Evolutionary conservation across 257 asterid genomes (phyloP), one percentile per base, ranked within the genome.

Genomic region (Apocynum venetum): DNA sequence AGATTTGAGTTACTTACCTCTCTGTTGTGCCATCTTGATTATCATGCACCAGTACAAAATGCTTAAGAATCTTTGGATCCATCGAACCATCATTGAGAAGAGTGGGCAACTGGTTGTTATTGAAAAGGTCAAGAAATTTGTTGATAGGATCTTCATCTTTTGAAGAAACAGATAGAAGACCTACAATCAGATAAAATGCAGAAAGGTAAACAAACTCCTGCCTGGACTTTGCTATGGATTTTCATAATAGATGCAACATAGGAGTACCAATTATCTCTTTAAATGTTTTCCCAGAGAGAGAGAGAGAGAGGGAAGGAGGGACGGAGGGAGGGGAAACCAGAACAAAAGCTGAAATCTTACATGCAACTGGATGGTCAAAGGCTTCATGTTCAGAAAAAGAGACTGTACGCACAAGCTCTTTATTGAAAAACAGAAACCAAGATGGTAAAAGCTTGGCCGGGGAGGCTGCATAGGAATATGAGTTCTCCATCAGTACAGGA

Each of bases 291-390:
- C 36, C 14, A 7, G 10, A 25, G 48, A 6, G 71, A 74, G 52
- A 74, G 52, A 25, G 20, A 38, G 56, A 41, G 65, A 60, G 68
- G 15, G 57, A 73, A 8, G 61, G 38, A 40, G 8, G 8, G 73
- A 25, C 31, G 31, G 31, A 25, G 56, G 4, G 55, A 2, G 15
- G 8, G 78, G 71, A 41, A 76, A 73, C 72, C 40, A 72, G 56
- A 74, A 13, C 20, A 57, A 70, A 60, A 48, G 36, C 71, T 25
- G 71, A 56, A 65, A 43, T 40, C 96, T 84, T 90, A 96, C 99
- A 96, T 64, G 99, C 96, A 84, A 96, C 99, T 20, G 99, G 99
- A 89, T 93, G 98, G 79, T 96, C 98, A 88, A 96, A 93, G 80
- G 97, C 87, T 87, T 96, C 99, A 80, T 96, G 98, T 82, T 93